Percentiles rank a stretch among this genome's conserved stretches.
These are phyloP conservation scores for Zychaea mexicana DNA, from an alignment of 371 early-diverging fungal species.

Conservation along the genomic window DNA sequence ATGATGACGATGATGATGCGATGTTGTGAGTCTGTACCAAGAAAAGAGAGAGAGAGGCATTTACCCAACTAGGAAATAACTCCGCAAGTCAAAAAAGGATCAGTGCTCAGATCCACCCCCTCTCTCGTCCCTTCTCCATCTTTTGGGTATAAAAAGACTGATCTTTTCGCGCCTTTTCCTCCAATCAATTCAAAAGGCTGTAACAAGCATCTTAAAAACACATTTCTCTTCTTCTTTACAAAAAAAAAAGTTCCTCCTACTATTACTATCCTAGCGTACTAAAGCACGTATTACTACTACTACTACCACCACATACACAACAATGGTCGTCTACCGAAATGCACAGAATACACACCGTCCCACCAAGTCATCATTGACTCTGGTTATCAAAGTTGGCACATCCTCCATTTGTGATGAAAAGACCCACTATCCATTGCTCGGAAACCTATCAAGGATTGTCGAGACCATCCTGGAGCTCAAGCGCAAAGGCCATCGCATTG, in stretches of 20 bases:
- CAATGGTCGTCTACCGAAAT: constrained; percentile 45
- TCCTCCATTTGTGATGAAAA: constrained; percentile 92
- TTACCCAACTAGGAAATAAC: neutral
- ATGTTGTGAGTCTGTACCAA: neutral
- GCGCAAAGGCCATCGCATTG: constrained; percentile 79
- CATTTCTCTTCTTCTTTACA: neutral
- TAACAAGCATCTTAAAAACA: neutral
- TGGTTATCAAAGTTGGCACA: constrained; percentile 92
- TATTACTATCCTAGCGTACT: neutral
- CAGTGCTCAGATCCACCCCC: constrained; percentile 1
- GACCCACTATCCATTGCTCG: constrained; percentile 84
- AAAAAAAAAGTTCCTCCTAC: neutral
- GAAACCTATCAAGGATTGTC: constrained; percentile 85
- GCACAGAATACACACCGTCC: constrained; percentile 45
- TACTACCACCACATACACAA: neutral
- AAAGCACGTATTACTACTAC: too few relatives aligned
- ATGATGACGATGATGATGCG: neutral
- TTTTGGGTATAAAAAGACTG: constrained; percentile 1
- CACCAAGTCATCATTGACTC: constrained; percentile 58
- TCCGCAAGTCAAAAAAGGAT: neutral
- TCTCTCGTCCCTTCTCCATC: too few relatives aligned
- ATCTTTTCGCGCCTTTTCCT: neutral
- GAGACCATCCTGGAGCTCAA: constrained; percentile 87
- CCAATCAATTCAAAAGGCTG: neutral
- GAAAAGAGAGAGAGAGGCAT: neutral